Base-by-base conservation (phyloP, 352 stramenopile species). In the Pythium coloratum region DNA sequence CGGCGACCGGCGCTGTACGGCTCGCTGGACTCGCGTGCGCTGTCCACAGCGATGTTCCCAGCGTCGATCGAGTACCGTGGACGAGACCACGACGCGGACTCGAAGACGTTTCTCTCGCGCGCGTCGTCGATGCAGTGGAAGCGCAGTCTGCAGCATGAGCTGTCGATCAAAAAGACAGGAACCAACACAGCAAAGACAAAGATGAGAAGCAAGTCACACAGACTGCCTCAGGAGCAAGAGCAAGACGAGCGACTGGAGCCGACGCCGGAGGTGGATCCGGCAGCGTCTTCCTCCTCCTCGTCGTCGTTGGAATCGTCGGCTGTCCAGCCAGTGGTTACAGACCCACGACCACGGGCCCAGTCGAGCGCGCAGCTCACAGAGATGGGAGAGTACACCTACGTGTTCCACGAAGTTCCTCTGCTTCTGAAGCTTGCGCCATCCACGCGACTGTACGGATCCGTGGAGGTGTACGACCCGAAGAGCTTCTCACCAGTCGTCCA, bases 41-140 rank as follows among this genome's bases (percentile, higher is more conserved):
- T 90, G 59, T 83, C 76, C 6, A 93, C 85, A 0, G 85, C 85
- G 30, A 89, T 93, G 78, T 93, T 91, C 57, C 85, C 85, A 18
- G 59, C 79, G 32, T 91, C 81, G 47, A 72, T 75, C 47, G 85
- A 93, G 47, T 89, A 90, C 61, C 56, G 78, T 53, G 63, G 70
- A 6, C 70, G 77, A 2, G 53, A 64, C 14, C 24, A 61, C 6
- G 72, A 70, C 42, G 53, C 36, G 9, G 62, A 55, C n/a, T 18
- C 73, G 30, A 76, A 73, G 34, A 76, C 78, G 47, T 80, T 88
- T 24, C 67, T 76, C 10, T 69, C 78, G 0, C 80, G 82, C 51
- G 85, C 81, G 24, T 80, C 85, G 5, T 82, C 85, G n/a, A 76
- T 72, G 64, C 82, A 93, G 55, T 93, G 85, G 85, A 71, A 76